phyloP scores from a whole-genome alignment of 140 eudicot species.

The Cichorium intybus region DNA sequence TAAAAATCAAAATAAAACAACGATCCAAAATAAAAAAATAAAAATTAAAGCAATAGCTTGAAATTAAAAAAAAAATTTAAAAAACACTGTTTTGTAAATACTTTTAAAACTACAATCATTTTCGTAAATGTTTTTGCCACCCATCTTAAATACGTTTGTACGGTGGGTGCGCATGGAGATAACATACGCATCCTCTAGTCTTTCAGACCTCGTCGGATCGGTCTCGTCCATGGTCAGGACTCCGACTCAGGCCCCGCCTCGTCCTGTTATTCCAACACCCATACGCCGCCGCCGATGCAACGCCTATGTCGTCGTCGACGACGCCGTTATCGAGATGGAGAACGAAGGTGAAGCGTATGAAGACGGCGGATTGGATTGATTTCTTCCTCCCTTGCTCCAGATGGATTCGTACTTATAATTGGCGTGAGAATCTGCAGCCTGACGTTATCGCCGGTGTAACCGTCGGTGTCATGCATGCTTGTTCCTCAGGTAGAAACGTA shows the following conservation, averaged over 20 bases:
- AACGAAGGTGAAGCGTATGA: conserved; percentile 61
- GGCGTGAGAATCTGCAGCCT: conserved; percentile 65
- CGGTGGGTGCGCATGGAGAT: conserved; percentile 50
- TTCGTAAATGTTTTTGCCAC: too few relatives aligned
- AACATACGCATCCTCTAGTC: conserved; percentile 79
- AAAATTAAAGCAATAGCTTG: too few relatives aligned
- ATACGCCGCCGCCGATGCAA: conserved; percentile 21
- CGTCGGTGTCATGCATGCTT: conserved; percentile 93
- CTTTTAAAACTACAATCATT: too few relatives aligned
- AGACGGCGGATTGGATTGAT: conserved; percentile 59
- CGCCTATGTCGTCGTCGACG: conserved; percentile 33
- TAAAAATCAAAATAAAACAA: too few relatives aligned
- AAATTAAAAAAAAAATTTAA: too few relatives aligned
- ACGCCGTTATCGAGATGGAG: conserved; percentile 49
- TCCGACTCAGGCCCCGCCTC: conserved; percentile 28
- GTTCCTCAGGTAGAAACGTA: conserved; percentile 77
- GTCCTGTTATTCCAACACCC: conserved; percentile 77
- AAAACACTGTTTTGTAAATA: too few relatives aligned
- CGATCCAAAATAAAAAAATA: too few relatives aligned
- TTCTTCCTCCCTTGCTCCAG: conserved; percentile 74
- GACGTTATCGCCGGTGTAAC: conserved; percentile 91
- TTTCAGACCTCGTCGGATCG: conserved; percentile 31
- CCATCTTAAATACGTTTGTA: conserved; percentile 11
- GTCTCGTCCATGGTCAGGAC: conserved; percentile 17
- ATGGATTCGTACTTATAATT: conserved; percentile 78